These are phyloP conservation scores for Coniochaeta prunicola DNA, from an alignment of 2,329 filamentous ascomycete genomes.

Conservation along the genomic window DNA sequence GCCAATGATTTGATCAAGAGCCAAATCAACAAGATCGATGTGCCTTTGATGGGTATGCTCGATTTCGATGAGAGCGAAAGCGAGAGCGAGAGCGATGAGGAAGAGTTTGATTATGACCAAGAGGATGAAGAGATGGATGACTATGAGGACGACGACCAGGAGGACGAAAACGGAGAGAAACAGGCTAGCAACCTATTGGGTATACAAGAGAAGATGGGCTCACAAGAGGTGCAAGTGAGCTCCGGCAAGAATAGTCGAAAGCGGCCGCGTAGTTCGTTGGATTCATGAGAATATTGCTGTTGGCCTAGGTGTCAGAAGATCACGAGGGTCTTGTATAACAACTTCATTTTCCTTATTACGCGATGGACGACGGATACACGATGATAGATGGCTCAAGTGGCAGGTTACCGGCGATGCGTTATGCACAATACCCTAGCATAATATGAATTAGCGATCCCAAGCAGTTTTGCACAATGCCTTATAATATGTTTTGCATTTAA, in stretches of 20 bases:
- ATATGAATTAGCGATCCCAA: not conserved
- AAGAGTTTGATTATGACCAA: constrained; percentile 15
- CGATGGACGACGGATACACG: not conserved
- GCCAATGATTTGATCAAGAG: constrained; percentile 41
- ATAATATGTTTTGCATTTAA: not conserved
- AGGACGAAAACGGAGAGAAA: constrained; percentile 17
- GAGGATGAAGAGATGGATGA: constrained; percentile 17
- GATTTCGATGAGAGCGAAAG: constrained; percentile 34
- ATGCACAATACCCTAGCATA: not conserved
- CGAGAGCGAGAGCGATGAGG: constrained; percentile 30
- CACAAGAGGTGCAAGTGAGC: constrained; percentile 8
- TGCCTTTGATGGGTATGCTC: constrained; percentile 36
- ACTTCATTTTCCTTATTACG: not conserved
- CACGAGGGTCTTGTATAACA: not conserved
- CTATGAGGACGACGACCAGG: constrained; percentile 17
- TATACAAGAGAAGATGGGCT: constrained; percentile 5
- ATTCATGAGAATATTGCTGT: not conserved
- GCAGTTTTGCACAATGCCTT: not conserved
- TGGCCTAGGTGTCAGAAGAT: not conserved
- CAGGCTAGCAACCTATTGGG: constrained; percentile 10
- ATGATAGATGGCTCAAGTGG: not conserved
- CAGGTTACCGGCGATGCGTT: not conserved
- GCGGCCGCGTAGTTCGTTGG: constrained; percentile 3
- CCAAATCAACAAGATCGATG: constrained; percentile 36
- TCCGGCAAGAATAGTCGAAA: constrained; percentile 3